Base-by-base conservation (phyloP, 495 filamentous ascomycete genomes). In the Beverwykella pulmonaria region DNA sequence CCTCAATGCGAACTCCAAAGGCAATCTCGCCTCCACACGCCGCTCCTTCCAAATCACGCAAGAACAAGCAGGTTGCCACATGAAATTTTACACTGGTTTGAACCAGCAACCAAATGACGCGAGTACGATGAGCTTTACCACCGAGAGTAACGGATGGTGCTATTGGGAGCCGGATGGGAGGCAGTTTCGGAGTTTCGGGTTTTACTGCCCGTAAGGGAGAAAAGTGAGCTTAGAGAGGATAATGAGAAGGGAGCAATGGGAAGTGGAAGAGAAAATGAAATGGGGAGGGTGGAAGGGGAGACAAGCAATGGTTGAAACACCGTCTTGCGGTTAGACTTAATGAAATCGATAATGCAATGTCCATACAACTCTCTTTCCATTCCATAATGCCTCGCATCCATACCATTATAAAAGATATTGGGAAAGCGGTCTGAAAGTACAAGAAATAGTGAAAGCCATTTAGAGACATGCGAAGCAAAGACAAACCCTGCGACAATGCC, bases 191-290 rank as follows among this genome's bases (percentile, higher is more conserved):
- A 52, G 48, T 19, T 52, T 52, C 23, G 48, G 48, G 26, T 52
- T 52, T 52, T 52, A 52, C 48, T 52, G 48, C 26, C 48, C 48
- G 48, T 52, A 29, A 52, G 48, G 17, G 9, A 19, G 48, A 52
- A 8, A 26, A 4, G 3, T 6, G 23, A n/a, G 39, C 8, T 2
- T 9, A n/a, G 39, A 44, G 39, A 44, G 32, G 32, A n/a, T n/a
- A n/a, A n/a, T 34, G 30, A 34, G 4, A 5, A 12, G 30, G 12
- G 4, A 5, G 4, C 30, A 34, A 34, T 34, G 30, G 4, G 5
- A n/a, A 44, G 39, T n/a, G 39, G 39, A 44, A 14, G 6, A 10
- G 39, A 14, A 44, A 10, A 44, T 9, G 39, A 14, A 44, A n/a
- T 12, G 17, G 5, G 32, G 32, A 6, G 32, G 32, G 32, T 34